Base-by-base conservation (phyloP, 2,329 filamentous ascomycete species). In the Curvularia spicifera region DNA sequence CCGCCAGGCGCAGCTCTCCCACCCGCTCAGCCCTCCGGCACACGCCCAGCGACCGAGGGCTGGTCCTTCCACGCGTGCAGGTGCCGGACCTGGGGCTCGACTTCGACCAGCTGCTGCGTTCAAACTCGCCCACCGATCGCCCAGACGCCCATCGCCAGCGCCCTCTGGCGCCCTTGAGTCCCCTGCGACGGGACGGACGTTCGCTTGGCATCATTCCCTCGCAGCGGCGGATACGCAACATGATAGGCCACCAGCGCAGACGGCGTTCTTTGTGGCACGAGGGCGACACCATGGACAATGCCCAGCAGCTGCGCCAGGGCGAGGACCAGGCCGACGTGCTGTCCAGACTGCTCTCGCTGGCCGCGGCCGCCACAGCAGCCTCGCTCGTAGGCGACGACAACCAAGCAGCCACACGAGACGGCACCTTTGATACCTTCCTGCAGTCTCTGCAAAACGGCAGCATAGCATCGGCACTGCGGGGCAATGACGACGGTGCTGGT, bases 251-350 rank as follows among this genome's bases (percentile, higher is more conserved):
- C 13, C 62, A 76, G 52, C 80, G 86, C 56, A 79, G 85, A 59
- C 78, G 85, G 53, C 80, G 85, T 45, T 82, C 84, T 22, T 77
- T 85, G 52, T 70, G 68, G 68, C 59, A 65, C 28, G 68, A 70
- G 18, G 66, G 67, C 43, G 68, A 70, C 26, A 65, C 65, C 53
- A 59, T 69, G 60, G 68, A 69, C 43, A 68, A 67, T 50, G 66
- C 68, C 10, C 65, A 70, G 65, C 66, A 67, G 55, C 73, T 83
- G 28, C 72, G 82, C 53, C 79, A 83, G 31, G 81, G 81, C 60
- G 85, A 87, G 66, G 86, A 89, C 67, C 85, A 87, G 67, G 86
- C 85, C 3, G 84, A 84, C n/a, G 78, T 82, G 69, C 76, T 89
- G 31, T 87, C 86, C 43, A 81, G 85, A 42, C 79, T 89, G 29